Evolutionary conservation across 2,329 filamentous ascomycete genomes (phyloP), one percentile per base, ranked within the genome.

Genomic region (Fusarium sp.): DNA sequence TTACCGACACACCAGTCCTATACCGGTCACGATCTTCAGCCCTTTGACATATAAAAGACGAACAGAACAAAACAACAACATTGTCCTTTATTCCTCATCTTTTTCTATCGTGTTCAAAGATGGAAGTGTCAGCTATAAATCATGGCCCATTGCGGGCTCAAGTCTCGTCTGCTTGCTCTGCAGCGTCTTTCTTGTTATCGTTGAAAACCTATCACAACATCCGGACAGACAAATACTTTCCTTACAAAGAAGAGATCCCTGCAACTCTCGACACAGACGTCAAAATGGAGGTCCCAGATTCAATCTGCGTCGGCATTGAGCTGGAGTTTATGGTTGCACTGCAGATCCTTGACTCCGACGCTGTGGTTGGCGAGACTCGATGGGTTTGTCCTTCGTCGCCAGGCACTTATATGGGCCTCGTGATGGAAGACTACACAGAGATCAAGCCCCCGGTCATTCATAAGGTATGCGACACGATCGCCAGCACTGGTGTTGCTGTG

Each of bases 261-360:
- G 32, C 34, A 34, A 38, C 24, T 32, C 43, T 15, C 4, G 44
- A 30, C n/a, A 25, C 43, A 41, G 44, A 15, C 22, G 65, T 22
- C 24, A 53, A 27, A 12, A 53, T 74, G 71, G 3, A 30, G 24
- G 38, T 34, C 18, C 59, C 56, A 18, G 11, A 49, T 13, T 69
- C 69, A 7, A 47, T 75, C 44, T 69, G 59, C 8, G 34, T 77
- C 16, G 75, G 75, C 12, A 55, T 77, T 25, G 75, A 77, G 69
- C 47, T 77, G 24, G 75, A 77, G 56, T 77, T 76, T 40, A 62
- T 77, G 51, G 67, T 75, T 41, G 69, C 71, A 30, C 63, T 75
- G 27, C 64, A 66, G 52, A 43, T 47, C 15, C 22, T 44, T 25
- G 38, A 58, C 29, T 54, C 67, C 45, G 46, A 56, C 22, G 45